Evolutionary conservation across 1,139 yeast genomes (phyloP), one percentile per base, ranked within the genome.

Genomic region (Hemisphaericaspora xylofermentans): DNA sequence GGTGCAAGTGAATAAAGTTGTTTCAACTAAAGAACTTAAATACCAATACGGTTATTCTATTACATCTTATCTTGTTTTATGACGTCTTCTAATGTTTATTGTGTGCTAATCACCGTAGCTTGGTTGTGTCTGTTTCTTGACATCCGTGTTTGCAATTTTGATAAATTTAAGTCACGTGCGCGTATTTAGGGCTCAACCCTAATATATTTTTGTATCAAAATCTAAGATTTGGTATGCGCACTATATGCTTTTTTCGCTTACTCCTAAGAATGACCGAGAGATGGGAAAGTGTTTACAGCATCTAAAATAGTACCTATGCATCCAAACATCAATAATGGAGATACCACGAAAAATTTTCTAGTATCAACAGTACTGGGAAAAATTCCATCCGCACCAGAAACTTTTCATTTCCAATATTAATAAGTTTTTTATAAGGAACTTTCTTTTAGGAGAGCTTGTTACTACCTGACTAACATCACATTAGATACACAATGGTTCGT

Each of bases 401-500:
- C 26, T 32, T 36, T 36, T 32, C 29, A 36, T 36, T 36, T 36
- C 30, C 35, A 36, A 26, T 24, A 31, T 18, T 18, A 19, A 7
- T 17, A 28, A 16, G 30, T 36, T 24, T 29, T 32, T 26, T 22
- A 36, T 15, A 33, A 26, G 25, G 22, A 9, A 35, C 25, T 35
- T 31, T 31, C 35, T 22, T 27, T 19, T 31, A 12, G 7, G 10
- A 19, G 7, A 13, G 8, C 21, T 39, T 36, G 30, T 26, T 32
- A 13, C 16, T 30, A 37, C 30, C 17, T n/a, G 30, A 29, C 30
- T 27, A 34, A 32, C 33, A 40, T 35, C 27, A 32, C 30, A 38
- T 33, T 32, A 38, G 33, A 40, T 33, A 36, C 34, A 46, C 43
- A 66, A 73, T 73, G 78, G 74, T 69, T 66, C 74, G 98, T 82